Base-by-base conservation (phyloP, 2,329 filamentous ascomycete genomes). In the Curvularia lunata region DNA sequence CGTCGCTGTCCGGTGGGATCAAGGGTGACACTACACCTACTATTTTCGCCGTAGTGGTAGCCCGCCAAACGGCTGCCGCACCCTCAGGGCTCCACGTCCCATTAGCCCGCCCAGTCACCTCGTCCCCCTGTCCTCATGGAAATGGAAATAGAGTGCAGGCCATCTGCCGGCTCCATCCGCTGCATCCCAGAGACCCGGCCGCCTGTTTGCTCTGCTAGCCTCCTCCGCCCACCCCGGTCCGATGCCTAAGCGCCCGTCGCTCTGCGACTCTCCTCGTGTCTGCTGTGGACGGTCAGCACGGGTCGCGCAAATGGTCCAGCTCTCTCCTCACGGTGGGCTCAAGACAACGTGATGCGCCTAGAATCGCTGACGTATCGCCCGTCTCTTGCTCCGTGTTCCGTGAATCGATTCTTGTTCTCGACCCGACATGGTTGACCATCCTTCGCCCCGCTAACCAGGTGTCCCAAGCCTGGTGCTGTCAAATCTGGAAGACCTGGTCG, bases 131-230 rank as follows among this genome's bases (percentile, higher is more conserved):
- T 49, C 47, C 1, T 30, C 5, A 19, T 12, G 10, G 45, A 38
- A 28, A 30, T 30, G 28, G 28, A 30, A 30, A 30, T 30, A 30
- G 8, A 49, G 23, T 40, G 13, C 34, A 37, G 48, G 46, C 54
- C 54, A 56, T 53, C 47, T 49, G 34, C 60, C 63, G 63, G 62
- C 61, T 62, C 52, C 61, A 65, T 45, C 66, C 63, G 60, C 58
- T 62, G 52, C 49, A 56, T 62, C 52, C 61, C 60, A 51, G 40
- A 16, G 41, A 32, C 23, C 49, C 56, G 58, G 59, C 32, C 53
- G 43, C 47, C 13, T 34, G n/a, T 23, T 50, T 50, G 28, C 45
- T 5, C 21, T n/a, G n/a, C 21, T 19, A 18, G 19, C 6, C 23
- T 19, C 12, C n/a, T 19, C 34, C 13, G 28, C 16, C 32, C 13